phyloP scores from a whole-genome alignment of 805 yeast species.

The Blastobotrys chiropterorum region DNA sequence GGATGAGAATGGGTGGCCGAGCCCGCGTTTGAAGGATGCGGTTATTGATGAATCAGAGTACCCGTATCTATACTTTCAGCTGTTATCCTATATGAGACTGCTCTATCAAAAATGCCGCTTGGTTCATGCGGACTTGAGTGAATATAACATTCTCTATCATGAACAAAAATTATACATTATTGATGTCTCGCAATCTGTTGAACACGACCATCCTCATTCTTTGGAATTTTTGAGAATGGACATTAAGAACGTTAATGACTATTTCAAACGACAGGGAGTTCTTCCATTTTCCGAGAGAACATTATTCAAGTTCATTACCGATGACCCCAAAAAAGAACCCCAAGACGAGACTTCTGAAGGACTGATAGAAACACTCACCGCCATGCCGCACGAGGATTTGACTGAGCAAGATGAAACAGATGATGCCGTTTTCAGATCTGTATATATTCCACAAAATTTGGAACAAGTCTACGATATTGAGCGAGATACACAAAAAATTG shows the following conservation, averaged over 20 bases:
- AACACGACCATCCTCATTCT: conserved; percentile 96
- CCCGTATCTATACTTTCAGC: conserved; percentile 62
- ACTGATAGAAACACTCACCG: conserved; percentile 21
- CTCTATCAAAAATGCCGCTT: conserved; percentile 83
- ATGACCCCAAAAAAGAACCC: conserved; percentile 24
- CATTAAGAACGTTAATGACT: conserved; percentile 89
- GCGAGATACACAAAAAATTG: conserved; percentile 66
- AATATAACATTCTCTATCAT: conserved; percentile 84
- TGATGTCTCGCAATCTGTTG: conserved; percentile 96
- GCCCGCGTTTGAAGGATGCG: conserved; percentile 85
- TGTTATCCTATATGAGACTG: conserved; percentile 78
- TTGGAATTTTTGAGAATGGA: conserved; percentile 95
- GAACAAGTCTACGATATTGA: conserved; percentile 49
- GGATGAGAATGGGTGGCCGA: conserved; percentile 68
- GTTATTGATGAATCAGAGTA: conserved; percentile 63
- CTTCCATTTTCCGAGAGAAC: conserved; percentile 74
- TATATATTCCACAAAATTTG: conserved; percentile 64
- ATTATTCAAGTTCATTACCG: conserved; percentile 67
- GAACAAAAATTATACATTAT: conserved; percentile 71
- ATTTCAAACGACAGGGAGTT: conserved; percentile 66
- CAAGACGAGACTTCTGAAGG: conserved; percentile 29
- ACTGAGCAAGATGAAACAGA: conserved; percentile 48
- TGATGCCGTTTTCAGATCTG: conserved; percentile 86
- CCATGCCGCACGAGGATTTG: conserved; percentile 23
- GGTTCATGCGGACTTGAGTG: conserved; percentile 95